Conservation (phyloP, 225 moss, liverwort and hornwort genomes). For the Sphagnum contortum region DNA sequence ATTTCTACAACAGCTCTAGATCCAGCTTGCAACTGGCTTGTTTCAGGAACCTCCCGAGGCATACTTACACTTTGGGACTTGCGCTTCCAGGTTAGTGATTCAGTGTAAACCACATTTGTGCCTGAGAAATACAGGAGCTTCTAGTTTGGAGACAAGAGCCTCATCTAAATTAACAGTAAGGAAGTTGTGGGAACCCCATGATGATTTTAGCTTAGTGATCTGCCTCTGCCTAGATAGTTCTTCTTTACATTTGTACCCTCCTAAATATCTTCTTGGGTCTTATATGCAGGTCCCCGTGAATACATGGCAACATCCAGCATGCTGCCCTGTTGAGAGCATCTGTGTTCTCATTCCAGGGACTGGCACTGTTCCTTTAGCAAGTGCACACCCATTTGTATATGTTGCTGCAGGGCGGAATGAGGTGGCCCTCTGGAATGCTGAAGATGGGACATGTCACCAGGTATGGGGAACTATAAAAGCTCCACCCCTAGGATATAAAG, state of each 20-base stretch:
- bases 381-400: conserved; percentile 73
- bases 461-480: conserved; percentile 15
- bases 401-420: conserved; percentile 93
- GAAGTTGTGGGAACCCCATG: too few relatives aligned
- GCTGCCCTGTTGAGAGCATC: conserved; percentile 82
- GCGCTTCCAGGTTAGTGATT: conserved; percentile 51
- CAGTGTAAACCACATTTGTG: too few relatives aligned
- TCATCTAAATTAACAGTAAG: too few relatives aligned
- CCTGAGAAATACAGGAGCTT: too few relatives aligned
- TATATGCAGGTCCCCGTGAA: conserved; percentile 62
- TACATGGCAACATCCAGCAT: conserved; percentile 77
- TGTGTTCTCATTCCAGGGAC: conserved; percentile 81
- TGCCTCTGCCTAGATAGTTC: too few relatives aligned
- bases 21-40: conserved; percentile 83
- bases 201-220: too few relatives aligned
- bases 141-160: too few relatives aligned
- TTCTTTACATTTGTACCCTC: too few relatives aligned
- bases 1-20: conserved; percentile 72
- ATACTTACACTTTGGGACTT: conserved; percentile 90
- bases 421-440: conserved; percentile 89
- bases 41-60: conserved; percentile 90
- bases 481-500: too few relatives aligned
- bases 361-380: conserved; percentile 34
- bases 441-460: conserved; percentile 94
- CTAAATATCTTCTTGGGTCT: too few relatives aligned